Conservation (phyloP, 495 filamentous ascomycete species). For the Aspergillus funiculosus region DNA sequence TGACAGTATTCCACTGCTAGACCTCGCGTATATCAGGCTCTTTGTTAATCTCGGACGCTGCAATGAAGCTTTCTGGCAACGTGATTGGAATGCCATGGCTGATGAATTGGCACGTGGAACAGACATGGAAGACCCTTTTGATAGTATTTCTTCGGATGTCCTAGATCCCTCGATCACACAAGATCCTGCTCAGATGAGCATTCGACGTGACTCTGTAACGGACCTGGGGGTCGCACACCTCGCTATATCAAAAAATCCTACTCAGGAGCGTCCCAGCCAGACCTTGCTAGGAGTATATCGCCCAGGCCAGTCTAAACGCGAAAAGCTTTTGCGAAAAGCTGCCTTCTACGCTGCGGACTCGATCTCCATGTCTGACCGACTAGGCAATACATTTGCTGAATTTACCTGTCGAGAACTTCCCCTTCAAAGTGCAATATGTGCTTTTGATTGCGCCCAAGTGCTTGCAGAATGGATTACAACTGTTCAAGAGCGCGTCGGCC, state of each 20-base stretch:
- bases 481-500: constrained; percentile 88
- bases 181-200: constrained; percentile 15
- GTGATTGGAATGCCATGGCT: constrained; percentile 89
- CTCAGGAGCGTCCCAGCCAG: constrained; percentile 35
- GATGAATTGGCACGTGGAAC: constrained; percentile 78
- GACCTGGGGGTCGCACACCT: constrained; percentile 39
- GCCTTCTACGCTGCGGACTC: constrained; percentile 94
- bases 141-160: constrained; percentile 35
- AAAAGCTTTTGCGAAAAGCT: constrained; percentile 86
- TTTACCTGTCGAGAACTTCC: constrained; percentile 86
- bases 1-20: constrained; percentile 89
- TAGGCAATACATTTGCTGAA: constrained; percentile 82
- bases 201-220: constrained; percentile 35
- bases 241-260: constrained; percentile 39
- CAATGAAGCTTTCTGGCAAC: constrained; percentile 92
- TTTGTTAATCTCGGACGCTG: constrained; percentile 88
- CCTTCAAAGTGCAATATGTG: constrained; percentile 85
- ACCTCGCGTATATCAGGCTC: constrained; percentile 87
- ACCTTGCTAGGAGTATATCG: constrained; percentile 31
- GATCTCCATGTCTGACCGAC: constrained; percentile 79
- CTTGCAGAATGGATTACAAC: constrained; percentile 95
- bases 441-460: constrained; percentile 94
- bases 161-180: constrained; percentile 32
- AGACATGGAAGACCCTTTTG: constrained; percentile 70
- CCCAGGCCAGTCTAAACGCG: constrained; percentile 54